Evolutionary conservation across 2,329 filamentous ascomycete species (phyloP), one percentile per base, ranked within the genome.

Genomic region (Ophiostoma sp.): DNA sequence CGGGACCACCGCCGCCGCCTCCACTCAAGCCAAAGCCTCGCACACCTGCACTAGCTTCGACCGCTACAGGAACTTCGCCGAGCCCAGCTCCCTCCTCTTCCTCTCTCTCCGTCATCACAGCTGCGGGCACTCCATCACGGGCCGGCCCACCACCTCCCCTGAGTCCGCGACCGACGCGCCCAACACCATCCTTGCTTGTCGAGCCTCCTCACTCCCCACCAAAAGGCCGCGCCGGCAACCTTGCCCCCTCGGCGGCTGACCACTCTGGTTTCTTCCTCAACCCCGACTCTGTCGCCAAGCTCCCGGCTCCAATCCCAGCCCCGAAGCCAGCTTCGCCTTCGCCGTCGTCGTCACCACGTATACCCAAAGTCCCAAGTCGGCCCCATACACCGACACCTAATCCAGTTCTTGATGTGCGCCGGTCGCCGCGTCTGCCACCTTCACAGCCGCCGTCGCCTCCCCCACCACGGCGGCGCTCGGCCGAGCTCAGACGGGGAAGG

Each of bases 201-300:
- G 84, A 91, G 67, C 89, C 90, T 60, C 90, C 90, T 5, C 84
- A 84, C 66, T 92, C 90, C 11, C 89, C 90, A 0, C 84, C 87
- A 1, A 89, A 87, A 71, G 76, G 75, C 64, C 79, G 76, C 62
- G 71, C 76, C 18, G 73, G 76, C 36, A 75, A 75, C 49, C 67
- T 64, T 0, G 55, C 79, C 7, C 77, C 12, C 71, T 76, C 9
- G 76, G 76, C 47, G 9, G 55, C 58, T 27, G 82, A 85, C 16
- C 78, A 79, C 55, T 78, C 79, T 18, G 76, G 76, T n/a, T 82
- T 80, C n/a, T 83, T 81, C 72, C 74, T 86, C 7, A 81, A 82
- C 67, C 80, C 83, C 14, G 81, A 83, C 71, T 75, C 80, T 47
- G 73, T 80, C 64, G 75, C 79, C 65, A 75, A 78, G 49, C 76